phyloP scores from a whole-genome alignment of 1,284 basidiomycete genomes.

The Neolentinus lepideus region DNA sequence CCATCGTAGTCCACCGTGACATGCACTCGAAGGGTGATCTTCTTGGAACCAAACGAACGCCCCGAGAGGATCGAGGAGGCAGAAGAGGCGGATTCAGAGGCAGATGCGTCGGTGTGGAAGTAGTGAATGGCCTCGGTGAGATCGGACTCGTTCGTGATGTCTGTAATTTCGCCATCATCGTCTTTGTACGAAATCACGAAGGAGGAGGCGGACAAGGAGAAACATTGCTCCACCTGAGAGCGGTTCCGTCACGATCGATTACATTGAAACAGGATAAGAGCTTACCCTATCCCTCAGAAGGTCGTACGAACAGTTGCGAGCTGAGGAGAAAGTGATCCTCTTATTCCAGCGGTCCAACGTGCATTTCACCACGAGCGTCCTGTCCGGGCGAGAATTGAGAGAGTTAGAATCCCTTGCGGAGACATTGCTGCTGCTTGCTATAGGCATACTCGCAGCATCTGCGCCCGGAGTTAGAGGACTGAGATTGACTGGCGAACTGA shows the following conservation, averaged over 20 bases:
- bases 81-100: constrained; percentile 53
- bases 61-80: constrained; percentile 68
- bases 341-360: constrained; percentile 69
- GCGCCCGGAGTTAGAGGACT: not conserved
- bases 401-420: not conserved
- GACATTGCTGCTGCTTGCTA: not conserved
- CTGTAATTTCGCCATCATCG: constrained; percentile 74
- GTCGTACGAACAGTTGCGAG: constrained; percentile 69
- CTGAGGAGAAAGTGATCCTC: constrained; percentile 70
- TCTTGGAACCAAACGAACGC: constrained; percentile 54
- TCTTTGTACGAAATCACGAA: constrained; percentile 80
- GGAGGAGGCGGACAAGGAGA: constrained; percentile 60
- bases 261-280: constrained; percentile 3
- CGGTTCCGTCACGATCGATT: not conserved
- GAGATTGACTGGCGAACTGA: not conserved
- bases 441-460: not conserved
- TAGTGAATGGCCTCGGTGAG: constrained; percentile 82
- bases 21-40: constrained; percentile 69
- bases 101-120: constrained; percentile 67
- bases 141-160: constrained; percentile 65
- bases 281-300: constrained; percentile 62
- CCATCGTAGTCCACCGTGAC: constrained; percentile 85
- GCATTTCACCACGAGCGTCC: constrained; percentile 72
- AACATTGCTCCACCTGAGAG: constrained; percentile 73
- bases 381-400: constrained; percentile 44